Conservation (phyloP, 164 flowering plant species). For the Piper betle region DNA sequence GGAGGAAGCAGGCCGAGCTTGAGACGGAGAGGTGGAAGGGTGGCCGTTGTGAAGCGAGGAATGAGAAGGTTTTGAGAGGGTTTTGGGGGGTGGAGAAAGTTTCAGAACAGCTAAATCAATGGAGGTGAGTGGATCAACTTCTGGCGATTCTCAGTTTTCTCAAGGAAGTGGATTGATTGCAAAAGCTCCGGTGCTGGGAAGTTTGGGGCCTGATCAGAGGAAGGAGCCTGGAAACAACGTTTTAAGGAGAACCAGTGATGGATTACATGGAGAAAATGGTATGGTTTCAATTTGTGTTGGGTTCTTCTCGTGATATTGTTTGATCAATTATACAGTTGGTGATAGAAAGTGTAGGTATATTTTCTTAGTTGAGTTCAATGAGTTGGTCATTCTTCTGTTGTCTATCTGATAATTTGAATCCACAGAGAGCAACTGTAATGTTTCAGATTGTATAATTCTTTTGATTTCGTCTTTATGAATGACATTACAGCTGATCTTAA, state of each 20-base stretch:
- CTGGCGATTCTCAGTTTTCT: constrained; percentile 14
- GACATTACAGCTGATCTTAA: constrained; percentile 26
- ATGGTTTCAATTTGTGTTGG: too few relatives aligned
- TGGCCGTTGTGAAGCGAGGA: constrained; percentile 29
- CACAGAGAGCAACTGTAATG: background rate
- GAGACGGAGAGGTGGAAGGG: constrained; percentile 45
- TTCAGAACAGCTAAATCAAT: constrained; percentile 19
- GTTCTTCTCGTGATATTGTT: too few relatives aligned
- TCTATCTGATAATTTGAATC: background rate
- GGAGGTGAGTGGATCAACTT: constrained; percentile 17
- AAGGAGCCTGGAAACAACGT: constrained; percentile 3
- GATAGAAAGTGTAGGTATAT: too few relatives aligned
- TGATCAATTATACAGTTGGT: too few relatives aligned
- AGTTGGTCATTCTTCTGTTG: background rate
- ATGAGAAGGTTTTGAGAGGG: constrained; percentile 37
- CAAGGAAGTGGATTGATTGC: constrained; percentile 12
- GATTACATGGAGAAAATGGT: too few relatives aligned
- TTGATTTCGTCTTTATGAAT: constrained; percentile 8
- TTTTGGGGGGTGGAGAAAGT: constrained; percentile 26
- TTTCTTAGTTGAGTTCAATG: too few relatives aligned
- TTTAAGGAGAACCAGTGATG: background rate
- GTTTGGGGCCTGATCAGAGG: constrained; percentile 17
- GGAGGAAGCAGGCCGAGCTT: constrained; percentile 56
- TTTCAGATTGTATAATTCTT: too few relatives aligned
- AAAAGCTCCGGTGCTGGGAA: constrained; percentile 11